These are phyloP conservation scores for Chlorella sp. DNA, from an alignment of 139 green algal genomes.

Conservation along the genomic window DNA sequence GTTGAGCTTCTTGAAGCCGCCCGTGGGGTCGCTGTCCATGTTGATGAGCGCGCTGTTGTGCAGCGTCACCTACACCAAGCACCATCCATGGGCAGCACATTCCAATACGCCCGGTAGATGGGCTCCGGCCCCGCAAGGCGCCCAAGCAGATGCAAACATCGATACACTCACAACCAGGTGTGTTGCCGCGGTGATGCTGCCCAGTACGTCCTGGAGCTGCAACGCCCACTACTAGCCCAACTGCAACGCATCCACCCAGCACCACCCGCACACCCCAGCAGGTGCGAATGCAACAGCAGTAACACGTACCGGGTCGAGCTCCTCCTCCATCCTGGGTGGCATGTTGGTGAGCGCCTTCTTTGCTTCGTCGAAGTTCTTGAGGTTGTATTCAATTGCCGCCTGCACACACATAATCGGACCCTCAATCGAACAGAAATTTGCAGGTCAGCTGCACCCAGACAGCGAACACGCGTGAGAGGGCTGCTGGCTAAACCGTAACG, in stretches of 20 bases:
- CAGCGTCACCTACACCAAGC: constrained; percentile 58
- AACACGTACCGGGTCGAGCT: constrained; percentile 73
- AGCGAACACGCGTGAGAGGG: too few relatives aligned
- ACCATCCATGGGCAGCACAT: background rate
- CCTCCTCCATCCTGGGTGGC: constrained; percentile 67
- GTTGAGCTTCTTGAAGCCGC: constrained; percentile 81
- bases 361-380: constrained; percentile 67
- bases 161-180: too few relatives aligned
- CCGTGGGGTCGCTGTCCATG: constrained; percentile 58
- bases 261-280: too few relatives aligned
- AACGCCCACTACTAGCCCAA: too few relatives aligned
- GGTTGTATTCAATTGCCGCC: constrained; percentile 72
- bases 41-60: constrained; percentile 83
- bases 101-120: too few relatives aligned
- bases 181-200: too few relatives aligned
- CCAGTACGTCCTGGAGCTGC: too few relatives aligned
- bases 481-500: background rate
- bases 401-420: background rate
- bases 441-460: background rate
- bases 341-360: constrained; percentile 75
- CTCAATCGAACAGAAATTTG: background rate
- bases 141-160: too few relatives aligned
- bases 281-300: too few relatives aligned
- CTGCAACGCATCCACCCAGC: too few relatives aligned
- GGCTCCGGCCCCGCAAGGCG: too few relatives aligned